Evolutionary conservation across 768 basidiomycete genomes (phyloP), one percentile per base, ranked within the genome.

Genomic region (Russula sp.): DNA sequence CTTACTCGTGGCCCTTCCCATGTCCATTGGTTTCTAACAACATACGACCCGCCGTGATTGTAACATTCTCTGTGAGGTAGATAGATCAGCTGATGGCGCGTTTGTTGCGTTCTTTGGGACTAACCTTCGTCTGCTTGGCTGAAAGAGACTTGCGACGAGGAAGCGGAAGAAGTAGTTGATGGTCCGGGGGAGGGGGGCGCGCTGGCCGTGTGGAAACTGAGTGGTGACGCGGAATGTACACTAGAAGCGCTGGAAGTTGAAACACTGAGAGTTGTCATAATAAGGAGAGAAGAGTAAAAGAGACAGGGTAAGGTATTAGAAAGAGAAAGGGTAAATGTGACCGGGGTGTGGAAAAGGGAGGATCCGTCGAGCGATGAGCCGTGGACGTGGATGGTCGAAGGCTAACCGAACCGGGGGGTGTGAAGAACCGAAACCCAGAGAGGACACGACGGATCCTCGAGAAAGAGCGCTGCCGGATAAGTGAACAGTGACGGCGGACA

Each of bases 1-100:
- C 88, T 73, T 73, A 90, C 88, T 89, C 88, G 66, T 82, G 79
- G 70, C 84, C 84, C 73, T 77, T 84, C 72, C 77, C 80, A 70
- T 80, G 85, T 59, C 80, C 81, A 52, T 76, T 75, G 67, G 71
- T 77, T 69, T 76, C 79, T 57, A 77, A 72, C 61, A 81, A 70
- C 14, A 79, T 67, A 57, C 76, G 80, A 68, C 77, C 82, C 57
- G 78, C 74, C 49, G 85, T 91, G 69, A 91, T 83, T 18, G 89
- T 91, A 68, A 79, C 73, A 73, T 91, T 87, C 74, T 91, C 89
- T 91, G 13, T 37, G 48, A 42, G 51, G 47, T 37, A 52, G 49
- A 55, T 63, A 59, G 63, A 55, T 57, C 42, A 34, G 59, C 63
- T 66, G 66, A 61, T 42, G 22, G 59, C 60, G 59, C 62, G 57